These are phyloP conservation scores for Linnemannia elongata DNA, from an alignment of 192 early-diverging fungal genomes.

Conservation along the genomic window DNA sequence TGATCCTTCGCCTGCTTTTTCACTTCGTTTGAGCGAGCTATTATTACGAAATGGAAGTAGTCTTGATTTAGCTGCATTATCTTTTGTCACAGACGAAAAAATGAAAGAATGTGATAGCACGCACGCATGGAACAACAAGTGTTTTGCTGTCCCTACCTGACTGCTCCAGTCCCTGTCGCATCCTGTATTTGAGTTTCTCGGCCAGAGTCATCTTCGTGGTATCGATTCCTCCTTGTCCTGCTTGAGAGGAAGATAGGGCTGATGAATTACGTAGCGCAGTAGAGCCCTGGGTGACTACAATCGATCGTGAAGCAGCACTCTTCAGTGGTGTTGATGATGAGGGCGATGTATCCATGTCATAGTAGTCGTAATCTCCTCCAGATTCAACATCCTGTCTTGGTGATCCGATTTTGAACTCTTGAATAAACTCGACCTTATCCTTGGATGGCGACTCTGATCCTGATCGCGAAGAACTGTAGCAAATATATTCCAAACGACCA, in stretches of 20 bases:
- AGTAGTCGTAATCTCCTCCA: background rate
- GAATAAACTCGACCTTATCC: constrained; percentile 30
- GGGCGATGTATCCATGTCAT: background rate
- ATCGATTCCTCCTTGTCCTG: background rate
- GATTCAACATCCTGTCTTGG: background rate
- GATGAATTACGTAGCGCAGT: background rate
- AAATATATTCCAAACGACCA: background rate
- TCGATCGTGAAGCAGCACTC: background rate
- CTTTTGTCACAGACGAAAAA: background rate
- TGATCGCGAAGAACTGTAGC: constrained; percentile 21
- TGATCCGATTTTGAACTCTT: constrained; percentile 19
- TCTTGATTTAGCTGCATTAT: background rate
- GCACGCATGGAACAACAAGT: background rate
- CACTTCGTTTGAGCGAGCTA: constrained; percentile 18
- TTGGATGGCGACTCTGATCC: constrained; percentile 27
- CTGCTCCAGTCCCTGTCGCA: constrained; percentile 34
- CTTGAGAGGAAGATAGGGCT: background rate
- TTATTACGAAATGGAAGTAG: background rate
- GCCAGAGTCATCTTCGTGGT: constrained; percentile 26
- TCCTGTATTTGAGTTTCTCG: constrained; percentile 41
- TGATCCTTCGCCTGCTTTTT: constrained; percentile 23
- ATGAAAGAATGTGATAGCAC: background rate
- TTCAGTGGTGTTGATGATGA: background rate
- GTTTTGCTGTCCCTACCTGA: constrained; percentile 1
- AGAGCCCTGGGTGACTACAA: background rate